Conservation (phyloP, 768 basidiomycete species). For the Trametes cubensis region DNA sequence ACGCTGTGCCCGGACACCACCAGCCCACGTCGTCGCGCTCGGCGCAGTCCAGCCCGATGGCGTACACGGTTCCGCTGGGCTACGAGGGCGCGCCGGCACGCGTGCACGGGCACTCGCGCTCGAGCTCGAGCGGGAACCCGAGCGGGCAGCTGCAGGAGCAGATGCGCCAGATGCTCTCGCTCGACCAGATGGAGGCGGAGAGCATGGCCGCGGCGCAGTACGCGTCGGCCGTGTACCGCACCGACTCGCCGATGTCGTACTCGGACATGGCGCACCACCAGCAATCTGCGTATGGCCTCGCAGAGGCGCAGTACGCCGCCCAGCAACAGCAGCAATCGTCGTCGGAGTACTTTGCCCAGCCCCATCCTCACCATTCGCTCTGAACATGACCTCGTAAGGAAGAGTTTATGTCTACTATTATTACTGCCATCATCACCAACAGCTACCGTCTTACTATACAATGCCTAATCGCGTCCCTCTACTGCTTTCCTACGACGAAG, state of each 20-base stretch:
- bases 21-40: constrained; percentile 26
- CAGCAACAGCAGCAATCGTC: constrained; percentile 16
- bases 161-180: constrained; percentile 32
- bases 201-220: constrained; percentile 17
- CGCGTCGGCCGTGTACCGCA: constrained; percentile 14
- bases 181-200: constrained; percentile 29
- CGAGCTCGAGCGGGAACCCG: constrained; percentile 34
- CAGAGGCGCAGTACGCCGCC: constrained; percentile 7
- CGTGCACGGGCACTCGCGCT: constrained; percentile 25
- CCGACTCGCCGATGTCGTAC: constrained; percentile 25
- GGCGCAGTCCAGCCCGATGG: constrained; percentile 43
- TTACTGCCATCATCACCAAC: not conserved
- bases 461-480: not conserved
- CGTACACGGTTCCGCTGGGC: constrained; percentile 53
- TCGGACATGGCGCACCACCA: constrained; percentile 21
- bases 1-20: constrained; percentile 32
- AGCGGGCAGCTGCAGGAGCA: constrained; percentile 31
- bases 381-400: constrained; percentile 4
- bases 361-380: constrained; percentile 19
- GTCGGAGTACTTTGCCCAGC: constrained; percentile 16
- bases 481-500: not conserved
- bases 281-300: constrained; percentile 16
- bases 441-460: not conserved
- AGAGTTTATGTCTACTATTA: not conserved
- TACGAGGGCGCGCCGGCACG: constrained; percentile 27